These are phyloP conservation scores for Caloboletus inedulis DNA, from an alignment of 1,284 basidiomycete species.

Conservation along the genomic window DNA sequence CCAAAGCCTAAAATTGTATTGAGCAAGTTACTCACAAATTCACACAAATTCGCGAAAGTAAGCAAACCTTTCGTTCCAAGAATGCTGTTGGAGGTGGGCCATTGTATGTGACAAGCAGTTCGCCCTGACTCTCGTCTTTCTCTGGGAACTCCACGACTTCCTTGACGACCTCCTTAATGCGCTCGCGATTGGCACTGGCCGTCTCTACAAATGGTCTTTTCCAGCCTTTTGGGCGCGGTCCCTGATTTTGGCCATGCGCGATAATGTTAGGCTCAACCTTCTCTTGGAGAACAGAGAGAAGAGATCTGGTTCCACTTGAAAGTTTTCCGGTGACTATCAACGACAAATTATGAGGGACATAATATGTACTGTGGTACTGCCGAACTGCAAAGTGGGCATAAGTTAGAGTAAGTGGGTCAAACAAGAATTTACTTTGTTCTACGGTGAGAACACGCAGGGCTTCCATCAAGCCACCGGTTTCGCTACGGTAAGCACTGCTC, in stretches of 20 bases:
- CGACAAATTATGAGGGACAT: conserved; percentile 92
- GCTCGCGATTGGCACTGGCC: conserved; percentile 60
- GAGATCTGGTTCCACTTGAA: conserved; percentile 61
- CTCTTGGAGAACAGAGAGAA: conserved; percentile 76
- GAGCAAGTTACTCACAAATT: conserved; percentile 1
- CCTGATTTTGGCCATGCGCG: conserved; percentile 66
- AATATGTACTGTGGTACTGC: conserved; percentile 87
- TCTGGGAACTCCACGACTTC: conserved; percentile 93
- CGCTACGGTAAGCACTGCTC: conserved; percentile 89
- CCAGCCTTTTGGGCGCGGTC: conserved; percentile 76
- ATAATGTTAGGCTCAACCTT: conserved; percentile 82
- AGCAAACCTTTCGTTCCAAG: conserved; percentile 66
- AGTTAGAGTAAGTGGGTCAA: conserved; percentile 4
- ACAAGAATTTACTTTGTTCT: conserved; percentile 71
- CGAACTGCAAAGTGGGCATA: conserved; percentile 56
- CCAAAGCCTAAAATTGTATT: conserved; percentile 59
- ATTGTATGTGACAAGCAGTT: conserved; percentile 77
- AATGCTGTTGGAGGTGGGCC: conserved; percentile 78
- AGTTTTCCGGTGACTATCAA: conserved; percentile 82
- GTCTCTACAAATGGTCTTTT: conserved; percentile 95
- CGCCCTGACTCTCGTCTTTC: conserved; percentile 93
- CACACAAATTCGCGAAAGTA: conserved; percentile 9
- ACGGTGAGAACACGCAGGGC: conserved; percentile 84
- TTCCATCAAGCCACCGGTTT: conserved; percentile 96
- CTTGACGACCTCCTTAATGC: conserved; percentile 53